These are phyloP conservation scores for Monilinia vaccinii-corymbosi DNA, from an alignment of 2,329 filamentous ascomycete genomes.

Conservation along the genomic window DNA sequence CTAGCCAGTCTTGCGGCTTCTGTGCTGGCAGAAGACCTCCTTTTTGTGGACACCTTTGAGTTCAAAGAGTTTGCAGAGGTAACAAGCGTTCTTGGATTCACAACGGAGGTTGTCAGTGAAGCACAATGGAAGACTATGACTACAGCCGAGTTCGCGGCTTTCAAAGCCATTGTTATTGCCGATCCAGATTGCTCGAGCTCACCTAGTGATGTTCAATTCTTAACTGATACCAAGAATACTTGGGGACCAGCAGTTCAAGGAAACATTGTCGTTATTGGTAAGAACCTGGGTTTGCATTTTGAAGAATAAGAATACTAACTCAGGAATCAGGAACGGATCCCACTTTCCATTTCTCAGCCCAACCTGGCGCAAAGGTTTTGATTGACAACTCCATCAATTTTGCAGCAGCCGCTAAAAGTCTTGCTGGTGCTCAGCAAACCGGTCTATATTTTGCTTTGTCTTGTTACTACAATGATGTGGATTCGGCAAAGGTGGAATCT, in stretches of 20 bases:
- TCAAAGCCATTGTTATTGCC: constrained; percentile 37
- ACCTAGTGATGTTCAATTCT: constrained; percentile 29
- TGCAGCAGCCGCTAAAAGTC: constrained; percentile 25
- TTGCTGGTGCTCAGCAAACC: constrained; percentile 22
- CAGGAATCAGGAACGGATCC: constrained; percentile 28
- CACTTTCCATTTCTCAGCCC: constrained; percentile 9
- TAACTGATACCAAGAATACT: constrained; percentile 32
- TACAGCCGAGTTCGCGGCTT: constrained; percentile 35
- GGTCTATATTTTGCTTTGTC: constrained; percentile 36
- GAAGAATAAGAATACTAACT: not conserved
- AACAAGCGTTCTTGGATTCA: constrained; percentile 19
- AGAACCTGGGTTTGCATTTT: not conserved
- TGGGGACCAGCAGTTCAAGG: constrained; percentile 35
- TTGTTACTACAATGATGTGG: constrained; percentile 32
- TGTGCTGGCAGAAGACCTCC: constrained; percentile 26
- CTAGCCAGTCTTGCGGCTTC: constrained; percentile 16
- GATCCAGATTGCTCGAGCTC: constrained; percentile 31
- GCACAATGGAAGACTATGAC: constrained; percentile 33
- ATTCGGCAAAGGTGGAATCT: constrained; percentile 22
- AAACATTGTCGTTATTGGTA: constrained; percentile 36
- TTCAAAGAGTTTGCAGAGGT: constrained; percentile 22
- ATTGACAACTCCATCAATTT: constrained; percentile 34
- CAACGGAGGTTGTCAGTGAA: constrained; percentile 30
- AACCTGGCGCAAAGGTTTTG: constrained; percentile 29
- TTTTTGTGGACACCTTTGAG: constrained; percentile 28